Evolutionary conservation across 2,329 filamentous ascomycete genomes (phyloP), one percentile per base, ranked within the genome.

Genomic region (Stromatinia cepivora): DNA sequence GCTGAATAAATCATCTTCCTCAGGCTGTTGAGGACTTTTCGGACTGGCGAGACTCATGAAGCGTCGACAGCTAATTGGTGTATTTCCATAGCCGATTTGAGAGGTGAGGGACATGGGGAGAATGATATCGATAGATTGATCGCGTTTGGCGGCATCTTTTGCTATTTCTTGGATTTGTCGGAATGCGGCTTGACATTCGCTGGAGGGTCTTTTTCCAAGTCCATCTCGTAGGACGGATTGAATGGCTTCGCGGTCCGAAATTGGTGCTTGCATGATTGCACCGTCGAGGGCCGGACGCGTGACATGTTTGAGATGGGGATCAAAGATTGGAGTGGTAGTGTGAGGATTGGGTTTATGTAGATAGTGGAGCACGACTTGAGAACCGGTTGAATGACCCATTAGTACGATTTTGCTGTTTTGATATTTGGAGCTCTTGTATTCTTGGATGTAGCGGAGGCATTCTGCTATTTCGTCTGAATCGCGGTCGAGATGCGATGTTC

Each of bases 351-450:
- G 77, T 5, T 80, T 77, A 70, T 80, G 78, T 1, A 89, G 76
- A 72, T 90, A 91, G 74, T 89, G 86, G 79, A 91, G 82, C 13
- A 87, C 82, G 75, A 89, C 88, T 77, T 91, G 89, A 72, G 85
- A 89, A 0, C 88, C 88, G 0, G 89, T 91, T 1, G 85, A 88
- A 75, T 90, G 88, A 2, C 88, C 88, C 87, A 91, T 89, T 52
- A 90, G 79, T 36, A 89, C 86, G 25, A 90, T 75, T 69, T 87
- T 88, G 10, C 80, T 81, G 69, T 64, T 36, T 3, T 9, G 31
- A 8, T 28, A 64, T 31, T 52, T 28, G 15, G 61, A 36, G 15
- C n/a, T 73, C 71, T 80, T 80, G 71, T 79, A 79, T 36, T 77
- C 75, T 58, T 75, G 72, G 69, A 79, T 77, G 70, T 77, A 77